Evolutionary conservation across 306 rosid species (phyloP), one percentile per base, ranked within the genome.

Genomic region (Corylus heterophylla): DNA sequence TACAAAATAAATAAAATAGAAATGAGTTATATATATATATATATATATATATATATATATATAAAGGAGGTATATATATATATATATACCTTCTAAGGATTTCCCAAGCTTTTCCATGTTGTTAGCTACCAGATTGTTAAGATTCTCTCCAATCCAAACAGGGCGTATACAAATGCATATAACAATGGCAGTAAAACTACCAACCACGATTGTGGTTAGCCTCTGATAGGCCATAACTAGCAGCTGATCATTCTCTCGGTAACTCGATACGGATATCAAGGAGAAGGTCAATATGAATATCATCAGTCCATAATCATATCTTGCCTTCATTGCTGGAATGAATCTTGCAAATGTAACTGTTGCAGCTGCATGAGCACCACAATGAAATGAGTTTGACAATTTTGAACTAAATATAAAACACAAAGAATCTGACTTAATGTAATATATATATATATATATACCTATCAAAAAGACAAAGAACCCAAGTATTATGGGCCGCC

Each of bases 231-330:
- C 85, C 72, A 77, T 31, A 0, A 72, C 35, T 16, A 76, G 4
- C 1, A 84, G 59, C n/a, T 79, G 29, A 2, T 69, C 64, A 3
- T 42, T 1, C 45, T 73, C 80, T 35, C 61, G 50, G 16, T 76
- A 82, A 22, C 86, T 67, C 0, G 84, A 79, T 0, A 82, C 74
- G 0, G 84, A 75, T 29, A 86, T 69, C 71, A 82, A 0, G 42
- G 81, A 50, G 59, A 76, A 82, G 12, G 88, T 82, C 77, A 85
- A 61, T 54, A 85, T 79, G 52, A 82, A 85, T 25, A 85, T 76
- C 50, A 79, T 9, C 37, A 85, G 44, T 16, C 84, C 88, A 59
- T 85, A 82, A 58, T 85, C 88, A 2, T 79, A 79, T 54, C 84
- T 73, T 0, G 82, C 84, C 84, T 86, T 82, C 18, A 82, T 20